Evolutionary conservation across 75 land plant species (phyloP), one percentile per base, ranked within the genome.

Genomic region (Sequoia sempervirens): DNA sequence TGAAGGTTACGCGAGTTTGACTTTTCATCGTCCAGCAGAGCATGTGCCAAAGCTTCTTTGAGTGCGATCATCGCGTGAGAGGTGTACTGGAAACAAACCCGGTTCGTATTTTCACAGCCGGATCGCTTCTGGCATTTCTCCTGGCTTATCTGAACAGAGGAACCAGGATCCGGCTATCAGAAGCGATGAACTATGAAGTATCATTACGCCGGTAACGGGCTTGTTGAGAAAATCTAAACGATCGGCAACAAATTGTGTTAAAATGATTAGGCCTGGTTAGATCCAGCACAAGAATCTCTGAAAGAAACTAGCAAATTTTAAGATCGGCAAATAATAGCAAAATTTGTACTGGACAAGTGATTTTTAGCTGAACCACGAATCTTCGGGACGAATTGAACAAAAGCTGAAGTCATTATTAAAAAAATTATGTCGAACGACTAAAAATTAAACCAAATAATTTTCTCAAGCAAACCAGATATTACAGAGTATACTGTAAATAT

Each of bases 111-210:
- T 10, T 84, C n/a, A n/a, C n/a, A n/a, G n/a, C n/a, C n/a, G n/a
- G n/a, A n/a, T n/a, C n/a, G n/a, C n/a, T n/a, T n/a, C n/a, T n/a
- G n/a, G n/a, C n/a, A n/a, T n/a, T n/a, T n/a, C n/a, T n/a, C n/a
- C n/a, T n/a, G n/a, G n/a, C n/a, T n/a, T n/a, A n/a, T n/a, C 47
- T 43, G 47, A 45, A 41, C 10, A n/a, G 50, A 15, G 88, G 61
- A 38, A 89, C 50, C 45, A 90, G 87, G 92, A 86, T 45, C 86
- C 87, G 14, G 87, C 80, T 18, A 89, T 46, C 9, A 90, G 92
- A 2, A 90, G 83, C 0, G 92, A 90, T 30, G 90, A 84, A 83
- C 92, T 90, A 18, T 88, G 84, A 3, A 90, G 88, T 78, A 90
- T 41, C 92, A 90, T 90, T 75, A 17, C 26, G 20, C 46, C 18